These are phyloP conservation scores for Leccinum subtestaceum DNA, from an alignment of 768 basidiomycete genomes.

Conservation along the genomic window DNA sequence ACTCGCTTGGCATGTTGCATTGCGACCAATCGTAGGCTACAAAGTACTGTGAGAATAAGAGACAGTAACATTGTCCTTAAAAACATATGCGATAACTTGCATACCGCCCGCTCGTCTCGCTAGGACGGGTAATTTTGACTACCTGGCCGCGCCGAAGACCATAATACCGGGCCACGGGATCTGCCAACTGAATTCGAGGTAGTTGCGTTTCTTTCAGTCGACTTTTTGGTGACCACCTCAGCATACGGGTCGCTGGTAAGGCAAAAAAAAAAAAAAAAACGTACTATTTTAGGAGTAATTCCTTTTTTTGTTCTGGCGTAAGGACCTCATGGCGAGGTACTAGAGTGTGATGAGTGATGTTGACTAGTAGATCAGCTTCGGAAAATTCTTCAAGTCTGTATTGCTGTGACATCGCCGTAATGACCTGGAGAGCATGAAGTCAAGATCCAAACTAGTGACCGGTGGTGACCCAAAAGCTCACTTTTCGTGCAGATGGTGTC, in stretches of 20 bases:
- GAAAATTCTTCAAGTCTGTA: conserved; percentile 95
- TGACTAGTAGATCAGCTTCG: conserved; percentile 93
- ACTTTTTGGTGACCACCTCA: conserved; percentile 41
- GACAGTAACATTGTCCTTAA: conserved; percentile 32
- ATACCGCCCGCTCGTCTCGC: conserved; percentile 94
- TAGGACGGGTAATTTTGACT: conserved; percentile 96
- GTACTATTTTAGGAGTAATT: conserved; percentile 89
- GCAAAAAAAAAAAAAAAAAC: conserved; percentile 36
- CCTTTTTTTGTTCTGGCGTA: conserved; percentile 79
- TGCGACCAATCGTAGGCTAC: conserved; percentile 9
- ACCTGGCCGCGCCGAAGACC: conserved; percentile 94
- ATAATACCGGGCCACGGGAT: conserved; percentile 98
- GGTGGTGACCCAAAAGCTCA: conserved; percentile 30
- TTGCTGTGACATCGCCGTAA: conserved; percentile 82
- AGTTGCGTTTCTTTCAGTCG: conserved; percentile 97
- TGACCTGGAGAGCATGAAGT: conserved; percentile 56
- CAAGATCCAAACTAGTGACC: neutral
- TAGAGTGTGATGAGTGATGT: conserved; percentile 93
- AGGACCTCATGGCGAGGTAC: conserved; percentile 93
- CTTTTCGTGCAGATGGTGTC: conserved; percentile 96
- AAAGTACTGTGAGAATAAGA: conserved; percentile 3
- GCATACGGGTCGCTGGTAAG: conserved; percentile 2
- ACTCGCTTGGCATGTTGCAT: conserved; percentile 4
- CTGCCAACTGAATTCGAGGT: conserved; percentile 92
- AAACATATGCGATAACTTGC: conserved; percentile 92